Evolutionary conservation across 441 rosid species (phyloP).

Genomic region (Iberis amara): DNA sequence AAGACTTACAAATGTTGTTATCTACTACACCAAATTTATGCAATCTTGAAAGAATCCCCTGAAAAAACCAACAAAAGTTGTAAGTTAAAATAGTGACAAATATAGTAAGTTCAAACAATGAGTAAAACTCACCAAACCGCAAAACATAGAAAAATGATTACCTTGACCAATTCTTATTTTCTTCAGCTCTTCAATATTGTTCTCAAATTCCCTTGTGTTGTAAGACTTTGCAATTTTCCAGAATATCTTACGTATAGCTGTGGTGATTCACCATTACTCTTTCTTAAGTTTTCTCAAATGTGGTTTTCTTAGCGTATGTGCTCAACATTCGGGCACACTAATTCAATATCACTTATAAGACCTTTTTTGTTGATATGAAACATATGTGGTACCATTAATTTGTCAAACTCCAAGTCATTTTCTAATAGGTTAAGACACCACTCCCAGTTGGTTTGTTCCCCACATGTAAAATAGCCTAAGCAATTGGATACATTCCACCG

Average conservation of each 20-base stretch:
- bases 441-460: conserved; percentile 7
- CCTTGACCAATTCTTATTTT: not conserved
- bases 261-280: not conserved
- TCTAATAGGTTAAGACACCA: conserved; percentile 3
- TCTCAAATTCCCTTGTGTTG: not conserved
- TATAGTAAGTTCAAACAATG: not conserved
- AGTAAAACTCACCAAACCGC: too few relatives aligned
- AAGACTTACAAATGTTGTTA: not conserved
- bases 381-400: not conserved
- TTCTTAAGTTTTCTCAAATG: not conserved
- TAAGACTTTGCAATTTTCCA: not conserved
- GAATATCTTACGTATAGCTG: not conserved
- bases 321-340: not conserved
- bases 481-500: not conserved
- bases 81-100: too few relatives aligned
- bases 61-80: not conserved
- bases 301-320: not conserved
- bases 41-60: not conserved
- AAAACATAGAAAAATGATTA: too few relatives aligned
- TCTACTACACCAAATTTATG: not conserved
- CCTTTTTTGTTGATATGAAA: not conserved
- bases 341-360: not conserved
- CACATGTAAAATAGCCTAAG: not conserved
- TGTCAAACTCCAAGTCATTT: not conserved
- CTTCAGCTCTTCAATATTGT: not conserved